A percentile compares a stretch with the other conserved stretches of the same genome.
Conservation (phyloP, 2,329 filamentous ascomycete species). For the Apiospora hydei region DNA sequence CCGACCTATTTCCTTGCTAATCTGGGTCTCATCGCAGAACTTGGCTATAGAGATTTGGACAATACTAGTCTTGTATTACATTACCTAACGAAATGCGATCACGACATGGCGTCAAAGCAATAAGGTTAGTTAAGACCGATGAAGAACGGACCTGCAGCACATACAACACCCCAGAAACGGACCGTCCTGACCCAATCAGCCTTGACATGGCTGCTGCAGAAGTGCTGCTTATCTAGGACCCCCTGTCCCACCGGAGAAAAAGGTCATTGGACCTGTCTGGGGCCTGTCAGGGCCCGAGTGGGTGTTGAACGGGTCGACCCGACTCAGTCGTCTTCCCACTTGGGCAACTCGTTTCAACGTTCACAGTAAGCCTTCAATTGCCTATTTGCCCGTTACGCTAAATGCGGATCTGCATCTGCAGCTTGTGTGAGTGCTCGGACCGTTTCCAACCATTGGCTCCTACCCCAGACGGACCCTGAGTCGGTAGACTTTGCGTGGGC, state of each 20-base stretch:
- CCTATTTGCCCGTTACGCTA: background rate
- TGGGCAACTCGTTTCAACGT: background rate
- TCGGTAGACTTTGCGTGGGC: background rate
- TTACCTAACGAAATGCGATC: background rate
- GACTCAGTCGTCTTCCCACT: background rate
- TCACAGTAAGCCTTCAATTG: conserved; percentile 12
- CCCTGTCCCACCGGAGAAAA: background rate
- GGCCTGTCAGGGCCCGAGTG: background rate
- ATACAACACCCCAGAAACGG: background rate
- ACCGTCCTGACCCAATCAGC: background rate
- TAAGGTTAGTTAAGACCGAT: background rate
- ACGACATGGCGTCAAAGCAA: background rate
- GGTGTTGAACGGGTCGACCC: background rate
- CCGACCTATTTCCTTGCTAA: background rate
- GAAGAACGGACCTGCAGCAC: background rate
- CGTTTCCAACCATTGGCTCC: background rate
- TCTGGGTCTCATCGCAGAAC: background rate
- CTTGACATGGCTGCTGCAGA: background rate
- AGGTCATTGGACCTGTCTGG: background rate
- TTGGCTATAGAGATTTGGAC: background rate
- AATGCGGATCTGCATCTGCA: background rate
- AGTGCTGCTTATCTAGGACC: too few relatives aligned
- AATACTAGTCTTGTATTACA: background rate
- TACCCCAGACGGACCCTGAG: background rate
- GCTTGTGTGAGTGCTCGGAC: background rate